These are phyloP conservation scores for Exsudoporus floridanus DNA, from an alignment of 1,284 basidiomycete genomes.

Conservation along the genomic window DNA sequence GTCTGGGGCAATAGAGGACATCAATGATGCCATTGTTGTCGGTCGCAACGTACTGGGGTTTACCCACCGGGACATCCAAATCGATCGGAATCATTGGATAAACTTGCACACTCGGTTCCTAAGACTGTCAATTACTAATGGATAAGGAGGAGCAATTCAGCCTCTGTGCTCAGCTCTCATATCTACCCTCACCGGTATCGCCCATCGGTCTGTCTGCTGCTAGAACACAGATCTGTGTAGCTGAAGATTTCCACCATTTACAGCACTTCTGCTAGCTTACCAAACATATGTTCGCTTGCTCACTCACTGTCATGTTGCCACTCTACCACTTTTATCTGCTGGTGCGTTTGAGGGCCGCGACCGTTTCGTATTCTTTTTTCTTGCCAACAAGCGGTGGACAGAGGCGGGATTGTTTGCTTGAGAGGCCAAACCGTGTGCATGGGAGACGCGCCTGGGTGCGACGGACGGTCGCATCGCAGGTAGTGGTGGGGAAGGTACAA, in stretches of 20 bases:
- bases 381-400: slow-evolving; percentile 59
- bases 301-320: neutral
- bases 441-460: slow-evolving; percentile 50
- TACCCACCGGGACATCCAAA: too few relatives aligned
- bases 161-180: neutral
- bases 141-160: neutral
- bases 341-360: slow-evolving; percentile 66
- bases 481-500: neutral
- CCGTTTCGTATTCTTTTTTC: slow-evolving; percentile 76
- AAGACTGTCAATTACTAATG: neutral
- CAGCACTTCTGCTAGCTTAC: neutral
- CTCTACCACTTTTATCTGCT: too few relatives aligned
- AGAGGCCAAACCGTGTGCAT: slow-evolving; percentile 37
- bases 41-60: too few relatives aligned
- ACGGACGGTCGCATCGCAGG: slow-evolving; percentile 54
- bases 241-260: slow-evolving; percentile 1
- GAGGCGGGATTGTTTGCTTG: slow-evolving; percentile 50
- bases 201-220: neutral
- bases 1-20: too few relatives aligned
- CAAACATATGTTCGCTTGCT: neutral
- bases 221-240: neutral
- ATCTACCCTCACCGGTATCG: neutral
- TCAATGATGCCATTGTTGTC: too few relatives aligned
- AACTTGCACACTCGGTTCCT: neutral
- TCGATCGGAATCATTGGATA: neutral